A percentile compares a stretch with the other conserved stretches of the same genome.
Evolutionary conservation across 2,329 filamentous ascomycete species (phyloP).

Genomic region (Neonectria sp.): DNA sequence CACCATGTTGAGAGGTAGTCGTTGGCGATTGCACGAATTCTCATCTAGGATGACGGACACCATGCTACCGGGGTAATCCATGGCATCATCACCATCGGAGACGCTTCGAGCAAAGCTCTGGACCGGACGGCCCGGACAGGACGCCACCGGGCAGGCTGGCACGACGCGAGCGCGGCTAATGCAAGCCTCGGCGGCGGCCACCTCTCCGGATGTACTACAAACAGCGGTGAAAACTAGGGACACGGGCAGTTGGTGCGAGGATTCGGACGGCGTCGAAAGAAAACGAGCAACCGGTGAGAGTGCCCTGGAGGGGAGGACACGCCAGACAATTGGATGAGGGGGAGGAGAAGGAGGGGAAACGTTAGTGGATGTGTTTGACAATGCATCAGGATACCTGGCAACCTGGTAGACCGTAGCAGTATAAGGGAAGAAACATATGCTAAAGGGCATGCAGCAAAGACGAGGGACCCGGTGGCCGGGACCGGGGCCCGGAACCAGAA

Average conservation of each 20-base stretch:
- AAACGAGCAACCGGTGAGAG: conserved; percentile 40
- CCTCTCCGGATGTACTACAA: conserved; percentile 34
- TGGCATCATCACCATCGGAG: conserved; percentile 40
- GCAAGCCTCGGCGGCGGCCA: conserved; percentile 37
- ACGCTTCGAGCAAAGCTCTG: conserved; percentile 38
- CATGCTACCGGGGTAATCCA: conserved; percentile 32
- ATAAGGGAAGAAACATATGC: conserved; percentile 23
- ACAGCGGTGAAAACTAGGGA: conserved; percentile 43
- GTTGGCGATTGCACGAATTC: conserved; percentile 32
- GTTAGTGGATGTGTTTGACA: conserved; percentile 31
- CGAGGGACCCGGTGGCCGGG: conserved; percentile 36
- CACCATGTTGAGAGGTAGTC: conserved; percentile 22
- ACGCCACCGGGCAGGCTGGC: conserved; percentile 36
- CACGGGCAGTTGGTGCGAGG: conserved; percentile 9
- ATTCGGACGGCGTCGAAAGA: conserved; percentile 12
- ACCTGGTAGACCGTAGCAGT: not conserved
- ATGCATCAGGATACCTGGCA: conserved; percentile 23
- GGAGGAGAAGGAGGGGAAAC: conserved; percentile 37
- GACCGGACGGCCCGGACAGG: conserved; percentile 36
- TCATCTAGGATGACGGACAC: conserved; percentile 29
- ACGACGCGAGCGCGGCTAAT: conserved; percentile 40
- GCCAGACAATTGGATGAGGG: conserved; percentile 44
- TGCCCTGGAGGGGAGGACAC: conserved; percentile 42
- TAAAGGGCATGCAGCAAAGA: conserved; percentile 24
- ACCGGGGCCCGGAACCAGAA: conserved; percentile 37